Conservation (phyloP, 2,329 filamentous ascomycete species). For the Chalaropsis ovoidea region DNA sequence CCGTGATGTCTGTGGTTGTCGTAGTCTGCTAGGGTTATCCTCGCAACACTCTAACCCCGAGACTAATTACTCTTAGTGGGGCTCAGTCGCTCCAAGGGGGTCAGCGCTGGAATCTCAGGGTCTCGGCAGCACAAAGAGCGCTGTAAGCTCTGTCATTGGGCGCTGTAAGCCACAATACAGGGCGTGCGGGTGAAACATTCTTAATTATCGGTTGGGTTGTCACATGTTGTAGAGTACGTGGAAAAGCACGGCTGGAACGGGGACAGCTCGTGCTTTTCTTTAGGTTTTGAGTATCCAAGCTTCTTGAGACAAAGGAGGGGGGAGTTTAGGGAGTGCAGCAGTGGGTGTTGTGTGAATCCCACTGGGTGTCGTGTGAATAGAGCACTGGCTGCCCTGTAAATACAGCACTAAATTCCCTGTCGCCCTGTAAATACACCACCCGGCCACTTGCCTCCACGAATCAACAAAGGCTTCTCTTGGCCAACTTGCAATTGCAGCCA, state of each 20-base stretch:
- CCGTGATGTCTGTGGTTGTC: not conserved
- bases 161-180: not conserved
- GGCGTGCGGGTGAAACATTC: constrained; percentile 8
- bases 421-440: not conserved
- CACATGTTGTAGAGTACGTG: constrained; percentile 3
- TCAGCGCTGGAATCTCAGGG: not conserved
- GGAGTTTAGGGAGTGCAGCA: too few relatives aligned
- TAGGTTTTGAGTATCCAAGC: constrained; percentile 6
- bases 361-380: too few relatives aligned
- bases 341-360: too few relatives aligned
- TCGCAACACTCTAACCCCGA: not conserved
- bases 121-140: not conserved
- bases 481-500: constrained; percentile 5
- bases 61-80: not conserved
- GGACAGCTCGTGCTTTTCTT: not conserved
- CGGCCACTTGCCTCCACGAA: not conserved
- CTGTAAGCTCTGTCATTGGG: not conserved
- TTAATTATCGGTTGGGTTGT: constrained; percentile 7
- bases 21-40: not conserved
- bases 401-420: too few relatives aligned
- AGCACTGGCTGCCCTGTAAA: too few relatives aligned
- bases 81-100: not conserved
- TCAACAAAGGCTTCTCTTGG: not conserved
- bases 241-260: not conserved
- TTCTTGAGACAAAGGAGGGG: not conserved